Evolutionary conservation across 192 early-diverging fungal genomes (phyloP), one percentile per base, ranked within the genome.

Genomic region (Phlyctochytrium planicorne): DNA sequence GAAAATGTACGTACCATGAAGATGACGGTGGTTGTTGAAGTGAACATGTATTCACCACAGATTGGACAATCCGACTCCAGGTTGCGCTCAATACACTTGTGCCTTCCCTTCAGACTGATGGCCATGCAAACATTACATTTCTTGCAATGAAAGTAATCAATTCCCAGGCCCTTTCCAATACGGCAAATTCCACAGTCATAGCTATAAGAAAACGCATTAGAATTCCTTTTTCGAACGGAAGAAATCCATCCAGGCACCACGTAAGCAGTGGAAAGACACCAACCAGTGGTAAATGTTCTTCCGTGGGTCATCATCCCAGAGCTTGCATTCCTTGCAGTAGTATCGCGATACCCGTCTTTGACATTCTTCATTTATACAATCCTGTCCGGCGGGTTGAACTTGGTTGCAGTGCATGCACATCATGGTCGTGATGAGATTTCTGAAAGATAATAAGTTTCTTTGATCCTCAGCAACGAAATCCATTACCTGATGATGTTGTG

Each of bases 11-110:
- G 53, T 76, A 91, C 91, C 93, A 94, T 93, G 75, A 92, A 93
- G 14, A 91, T 91, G 2, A 95, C 88, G 0, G 82, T 85, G 3
- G 85, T 82, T 1, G 89, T 89, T 1, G 91, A 93, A 0, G 91
- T 96, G 60, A 94, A 94, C 83, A 99, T 89, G 76, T 89, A 91
- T 70, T 99, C 95, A 29, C 94, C 93, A 76, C 97, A 99, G 59
- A 99, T 96, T 2, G 95, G 94, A 62, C 97, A 99, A 70, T 97
- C 91, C 52, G 87, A 84, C 66, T 96, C 93, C 47, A 99, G 66
- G 53, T 91, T 94, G 55, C 89, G 82, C 71, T 99, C 97, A 59
- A 92, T 93, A 64, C 97, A 99, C 56, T 89, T 84, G 73, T 99
- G 97, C 2, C 81, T 76, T 23, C 87, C 81, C 57, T 91, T 86